Percentiles rank a stretch among this genome's conserved stretches.
Conservation (phyloP, 1,284 basidiomycete species). For the Cryptococcus sp. region DNA sequence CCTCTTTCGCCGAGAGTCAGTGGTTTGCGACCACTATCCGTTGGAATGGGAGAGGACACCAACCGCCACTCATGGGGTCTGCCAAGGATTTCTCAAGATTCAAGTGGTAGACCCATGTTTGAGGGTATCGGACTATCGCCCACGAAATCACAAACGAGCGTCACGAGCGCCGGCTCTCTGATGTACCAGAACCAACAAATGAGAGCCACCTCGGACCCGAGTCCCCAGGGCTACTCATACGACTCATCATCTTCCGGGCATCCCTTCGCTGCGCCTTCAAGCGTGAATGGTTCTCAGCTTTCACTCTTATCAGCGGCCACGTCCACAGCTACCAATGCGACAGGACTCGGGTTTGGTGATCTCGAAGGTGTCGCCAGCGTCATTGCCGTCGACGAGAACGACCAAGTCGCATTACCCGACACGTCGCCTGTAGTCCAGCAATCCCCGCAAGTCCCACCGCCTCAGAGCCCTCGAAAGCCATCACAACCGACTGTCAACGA, state of each 20-base stretch:
- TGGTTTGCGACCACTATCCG: constrained; percentile 15
- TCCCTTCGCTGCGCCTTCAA: neutral
- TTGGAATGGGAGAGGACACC: constrained; percentile 11
- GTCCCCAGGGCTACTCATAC: neutral
- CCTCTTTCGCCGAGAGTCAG: constrained; percentile 2
- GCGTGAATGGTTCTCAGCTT: constrained; percentile 10
- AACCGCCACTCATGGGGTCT: constrained; percentile 43
- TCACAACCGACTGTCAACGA: no score
- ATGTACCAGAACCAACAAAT: neutral
- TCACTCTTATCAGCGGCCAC: constrained; percentile 11
- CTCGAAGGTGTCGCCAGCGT: no score
- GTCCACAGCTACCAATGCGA: neutral
- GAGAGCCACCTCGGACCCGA: constrained; percentile 5
- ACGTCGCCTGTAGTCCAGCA: no score
- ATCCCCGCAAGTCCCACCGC: no score
- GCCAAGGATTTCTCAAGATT: constrained; percentile 33
- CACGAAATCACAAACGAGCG: constrained; percentile 10
- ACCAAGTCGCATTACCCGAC: no score
- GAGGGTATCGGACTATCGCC: constrained; percentile 29
- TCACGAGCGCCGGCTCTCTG: no score
- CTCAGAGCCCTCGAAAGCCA: no score
- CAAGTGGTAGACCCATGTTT: constrained; percentile 18
- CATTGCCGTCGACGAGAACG: no score
- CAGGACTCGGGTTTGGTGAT: constrained; percentile 5
- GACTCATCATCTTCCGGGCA: neutral